These are phyloP conservation scores for Yamadazyma diospyri DNA, from an alignment of 1,139 yeast species.

Conservation along the genomic window DNA sequence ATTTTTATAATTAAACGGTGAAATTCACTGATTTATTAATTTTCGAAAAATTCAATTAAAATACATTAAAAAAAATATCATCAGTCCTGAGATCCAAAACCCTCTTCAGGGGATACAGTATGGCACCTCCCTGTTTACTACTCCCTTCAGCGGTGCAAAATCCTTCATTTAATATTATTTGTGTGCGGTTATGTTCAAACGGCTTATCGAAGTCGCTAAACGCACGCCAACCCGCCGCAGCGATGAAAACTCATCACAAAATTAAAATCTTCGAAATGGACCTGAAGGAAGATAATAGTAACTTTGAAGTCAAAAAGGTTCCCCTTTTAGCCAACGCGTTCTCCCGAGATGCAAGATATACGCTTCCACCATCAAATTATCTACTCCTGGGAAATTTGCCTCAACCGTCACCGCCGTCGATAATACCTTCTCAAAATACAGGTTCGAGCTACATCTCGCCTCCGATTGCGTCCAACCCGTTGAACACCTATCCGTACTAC, in stretches of 20 bases:
- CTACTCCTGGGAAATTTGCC: conserved; percentile 1
- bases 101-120: too few relatives aligned
- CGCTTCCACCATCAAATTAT: conserved; percentile 5
- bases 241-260: conserved; percentile 2
- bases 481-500: conserved; percentile 1
- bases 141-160: too few relatives aligned
- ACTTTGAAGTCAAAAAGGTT: conserved; percentile 6
- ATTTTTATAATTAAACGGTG: too few relatives aligned
- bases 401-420: conserved; percentile 2
- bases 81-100: too few relatives aligned
- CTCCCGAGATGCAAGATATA: conserved; percentile 2
- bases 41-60: too few relatives aligned
- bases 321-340: conserved; percentile 7
- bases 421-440: neutral
- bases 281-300: neutral
- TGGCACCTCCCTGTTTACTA: too few relatives aligned
- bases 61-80: too few relatives aligned
- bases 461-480: conserved; percentile 1
- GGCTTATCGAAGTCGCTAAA: neutral
- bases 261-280: conserved; percentile 1
- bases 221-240: conserved; percentile 3
- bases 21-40: too few relatives aligned
- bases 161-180: too few relatives aligned
- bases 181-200: too few relatives aligned
- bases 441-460: neutral